A percentile compares a stretch with the other conserved stretches of the same genome.
These are phyloP conservation scores for Nicotiana undulata DNA, from an alignment of 257 asterid species.

Conservation along the genomic window DNA sequence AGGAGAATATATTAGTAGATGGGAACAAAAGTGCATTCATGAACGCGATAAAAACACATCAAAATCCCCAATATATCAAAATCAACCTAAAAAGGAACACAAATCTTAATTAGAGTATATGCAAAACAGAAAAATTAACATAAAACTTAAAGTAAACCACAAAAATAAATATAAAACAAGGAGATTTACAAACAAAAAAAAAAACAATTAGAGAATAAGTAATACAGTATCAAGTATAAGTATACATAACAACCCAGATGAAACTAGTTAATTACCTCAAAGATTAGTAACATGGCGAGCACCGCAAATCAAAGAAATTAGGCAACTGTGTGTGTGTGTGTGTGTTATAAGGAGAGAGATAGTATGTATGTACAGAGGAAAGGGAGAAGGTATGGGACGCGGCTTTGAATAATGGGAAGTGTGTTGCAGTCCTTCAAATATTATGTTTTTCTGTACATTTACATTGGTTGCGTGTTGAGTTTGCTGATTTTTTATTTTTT, in stretches of 20 bases:
- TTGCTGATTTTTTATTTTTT: too few relatives aligned
- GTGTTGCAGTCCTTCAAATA: conserved; percentile 1
- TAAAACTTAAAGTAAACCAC: not conserved
- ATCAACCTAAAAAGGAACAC: not conserved
- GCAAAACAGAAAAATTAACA: not conserved
- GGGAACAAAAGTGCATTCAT: not conserved
- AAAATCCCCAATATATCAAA: not conserved
- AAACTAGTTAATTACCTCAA: not conserved
- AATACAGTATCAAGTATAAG: not conserved
- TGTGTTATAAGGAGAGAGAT: not conserved
- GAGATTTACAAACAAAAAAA: not conserved
- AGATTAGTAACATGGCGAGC: not conserved
- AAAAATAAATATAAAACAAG: not conserved
- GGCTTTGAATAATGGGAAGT: conserved; percentile 5
- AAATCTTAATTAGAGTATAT: not conserved
- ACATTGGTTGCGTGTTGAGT: not conserved
- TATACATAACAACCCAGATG: not conserved
- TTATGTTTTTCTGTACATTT: not conserved
- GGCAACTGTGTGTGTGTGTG: not conserved
- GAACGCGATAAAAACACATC: not conserved
- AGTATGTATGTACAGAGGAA: conserved; percentile 2
- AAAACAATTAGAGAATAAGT: not conserved
- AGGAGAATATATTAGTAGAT: not conserved
- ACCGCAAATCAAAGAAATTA: not conserved
- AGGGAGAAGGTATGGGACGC: not conserved